Conservation (phyloP, 139 green algal genomes). For the Chlamydomonas schloesseri region DNA sequence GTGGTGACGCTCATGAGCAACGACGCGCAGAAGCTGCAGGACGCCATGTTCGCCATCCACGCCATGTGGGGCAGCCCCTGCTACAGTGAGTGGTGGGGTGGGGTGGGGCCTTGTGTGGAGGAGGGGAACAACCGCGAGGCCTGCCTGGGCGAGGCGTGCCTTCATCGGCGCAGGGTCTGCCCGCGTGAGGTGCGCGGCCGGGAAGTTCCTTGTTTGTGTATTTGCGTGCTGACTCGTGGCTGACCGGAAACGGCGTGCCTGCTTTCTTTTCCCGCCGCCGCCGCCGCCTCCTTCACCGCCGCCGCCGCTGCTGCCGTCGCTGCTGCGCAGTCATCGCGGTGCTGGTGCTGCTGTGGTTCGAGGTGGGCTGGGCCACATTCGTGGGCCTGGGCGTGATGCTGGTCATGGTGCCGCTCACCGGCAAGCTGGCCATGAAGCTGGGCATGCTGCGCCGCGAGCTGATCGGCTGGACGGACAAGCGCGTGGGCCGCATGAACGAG, state of each 20-base stretch:
- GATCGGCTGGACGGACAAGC: constrained; percentile 87
- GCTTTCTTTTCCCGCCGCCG: too few relatives aligned
- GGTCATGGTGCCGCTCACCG: constrained; percentile 76
- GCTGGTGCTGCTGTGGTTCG: constrained; percentile 87
- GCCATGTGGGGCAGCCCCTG: constrained; percentile 75
- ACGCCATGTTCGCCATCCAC: constrained; percentile 75
- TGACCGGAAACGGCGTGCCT: too few relatives aligned
- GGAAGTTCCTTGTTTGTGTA: too few relatives aligned
- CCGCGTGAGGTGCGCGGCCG: too few relatives aligned
- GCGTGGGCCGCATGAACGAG: constrained; percentile 92
- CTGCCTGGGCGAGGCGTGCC: too few relatives aligned
- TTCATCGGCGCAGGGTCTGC: too few relatives aligned
- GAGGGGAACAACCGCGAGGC: too few relatives aligned
- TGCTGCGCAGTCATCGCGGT: constrained; percentile 76
- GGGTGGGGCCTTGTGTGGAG: too few relatives aligned
- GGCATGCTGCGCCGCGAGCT: constrained; percentile 71
- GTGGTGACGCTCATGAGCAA: constrained; percentile 86
- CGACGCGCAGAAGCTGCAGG: constrained; percentile 80
- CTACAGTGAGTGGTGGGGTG: constrained; percentile 52
- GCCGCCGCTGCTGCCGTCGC: too few relatives aligned
- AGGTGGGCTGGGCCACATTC: constrained; percentile 88
- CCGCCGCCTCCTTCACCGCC: too few relatives aligned
- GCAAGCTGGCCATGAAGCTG: constrained; percentile 78
- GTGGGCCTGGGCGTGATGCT: constrained; percentile 89
- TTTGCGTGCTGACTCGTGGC: too few relatives aligned